Evolutionary conservation across 1,139 yeast species (phyloP).

Genomic region (Lodderomyces beijingensis): DNA sequence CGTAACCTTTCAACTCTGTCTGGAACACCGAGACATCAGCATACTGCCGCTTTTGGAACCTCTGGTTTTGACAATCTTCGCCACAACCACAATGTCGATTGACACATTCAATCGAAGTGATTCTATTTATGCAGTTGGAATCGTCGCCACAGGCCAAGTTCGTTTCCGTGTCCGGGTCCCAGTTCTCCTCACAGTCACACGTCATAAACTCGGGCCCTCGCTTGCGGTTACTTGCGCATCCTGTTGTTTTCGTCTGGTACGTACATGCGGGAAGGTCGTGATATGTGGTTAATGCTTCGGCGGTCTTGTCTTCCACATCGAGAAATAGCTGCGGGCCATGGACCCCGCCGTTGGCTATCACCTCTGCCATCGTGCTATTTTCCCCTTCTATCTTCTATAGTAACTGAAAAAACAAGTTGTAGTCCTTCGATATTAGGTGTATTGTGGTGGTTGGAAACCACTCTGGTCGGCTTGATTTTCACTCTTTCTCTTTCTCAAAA

Average conservation of each 20-base stretch:
- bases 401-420: no score
- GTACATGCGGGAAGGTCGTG: constrained; percentile 52
- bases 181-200: constrained; percentile 72
- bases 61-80: constrained; percentile 73
- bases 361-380: constrained; percentile 2
- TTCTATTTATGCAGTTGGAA: constrained; percentile 85
- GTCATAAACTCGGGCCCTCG: constrained; percentile 62
- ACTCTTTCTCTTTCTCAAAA: no score
- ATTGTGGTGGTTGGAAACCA: no score
- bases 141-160: constrained; percentile 82
- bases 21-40: constrained; percentile 71
- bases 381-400: no score
- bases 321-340: constrained; percentile 31
- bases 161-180: constrained; percentile 27
- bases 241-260: constrained; percentile 57
- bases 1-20: constrained; percentile 85
- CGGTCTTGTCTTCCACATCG: constrained; percentile 56
- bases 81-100: constrained; percentile 76
- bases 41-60: constrained; percentile 75
- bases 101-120: constrained; percentile 89
- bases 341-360: background rate
- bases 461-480: no score
- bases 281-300: constrained; percentile 65
- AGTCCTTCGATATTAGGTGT: no score
- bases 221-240: constrained; percentile 45